Percentiles rank a stretch among this genome's conserved stretches.
Conservation (phyloP, 768 basidiomycete genomes). For the Fomitopsis pulvina region DNA sequence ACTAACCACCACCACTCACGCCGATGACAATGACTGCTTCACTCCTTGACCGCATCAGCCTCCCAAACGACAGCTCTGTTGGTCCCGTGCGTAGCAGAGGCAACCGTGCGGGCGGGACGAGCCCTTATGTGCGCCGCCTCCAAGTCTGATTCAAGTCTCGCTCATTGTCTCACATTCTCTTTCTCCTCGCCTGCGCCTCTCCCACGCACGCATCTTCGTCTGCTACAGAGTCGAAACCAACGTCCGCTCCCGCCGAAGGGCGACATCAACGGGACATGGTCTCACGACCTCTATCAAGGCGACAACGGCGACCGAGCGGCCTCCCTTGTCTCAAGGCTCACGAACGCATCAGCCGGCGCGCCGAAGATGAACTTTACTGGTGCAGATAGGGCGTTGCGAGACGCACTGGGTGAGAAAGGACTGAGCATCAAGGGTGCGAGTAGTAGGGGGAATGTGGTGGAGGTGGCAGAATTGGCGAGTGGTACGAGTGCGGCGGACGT, state of each 20-base stretch:
- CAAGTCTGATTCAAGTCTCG: background rate
- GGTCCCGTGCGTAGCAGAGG: constrained; percentile 18
- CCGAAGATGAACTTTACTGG: constrained; percentile 52
- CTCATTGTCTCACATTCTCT: background rate
- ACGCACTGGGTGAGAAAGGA: constrained; percentile 39
- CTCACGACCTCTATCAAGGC: constrained; percentile 63
- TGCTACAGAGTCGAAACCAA: constrained; percentile 33
- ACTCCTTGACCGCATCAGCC: constrained; percentile 48
- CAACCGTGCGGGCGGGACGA: constrained; percentile 13
- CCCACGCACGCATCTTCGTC: no score
- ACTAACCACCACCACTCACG: background rate
- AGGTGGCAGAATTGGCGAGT: constrained; percentile 63
- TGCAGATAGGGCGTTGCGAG: constrained; percentile 56
- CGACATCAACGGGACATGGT: constrained; percentile 60
- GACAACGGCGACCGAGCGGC: constrained; percentile 7
- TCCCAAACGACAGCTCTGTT: constrained; percentile 7
- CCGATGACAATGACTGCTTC: constrained; percentile 26
- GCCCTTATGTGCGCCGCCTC: constrained; percentile 17
- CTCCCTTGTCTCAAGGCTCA: constrained; percentile 51
- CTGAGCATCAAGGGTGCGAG: constrained; percentile 69
- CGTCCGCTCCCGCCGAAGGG: constrained; percentile 53
- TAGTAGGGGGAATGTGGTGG: constrained; percentile 58
- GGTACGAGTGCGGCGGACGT: constrained; percentile 84
- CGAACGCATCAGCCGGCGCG: constrained; percentile 29
- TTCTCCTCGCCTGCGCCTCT: background rate